Conservation (phyloP, 2,329 filamentous ascomycete genomes). For the Trichoderma sp. region DNA sequence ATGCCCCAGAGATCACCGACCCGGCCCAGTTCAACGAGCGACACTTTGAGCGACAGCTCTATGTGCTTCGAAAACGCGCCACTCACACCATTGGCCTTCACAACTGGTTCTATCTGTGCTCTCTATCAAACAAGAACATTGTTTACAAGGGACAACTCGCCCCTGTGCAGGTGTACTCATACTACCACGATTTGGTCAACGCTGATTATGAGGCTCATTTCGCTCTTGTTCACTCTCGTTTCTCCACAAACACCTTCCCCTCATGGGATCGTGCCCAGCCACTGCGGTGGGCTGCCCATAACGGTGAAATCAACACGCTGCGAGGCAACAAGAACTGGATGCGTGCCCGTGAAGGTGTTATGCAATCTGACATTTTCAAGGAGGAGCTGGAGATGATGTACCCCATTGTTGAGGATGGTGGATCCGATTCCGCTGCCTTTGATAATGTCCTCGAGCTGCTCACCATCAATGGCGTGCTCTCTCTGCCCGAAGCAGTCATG, state of each 20-base stretch:
- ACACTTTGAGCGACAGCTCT: slow-evolving; percentile 89
- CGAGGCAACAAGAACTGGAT: slow-evolving; percentile 99
- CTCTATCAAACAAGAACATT: slow-evolving; percentile 95
- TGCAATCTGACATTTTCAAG: slow-evolving; percentile 89
- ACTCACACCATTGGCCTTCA: slow-evolving; percentile 92
- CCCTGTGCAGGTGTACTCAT: slow-evolving; percentile 93
- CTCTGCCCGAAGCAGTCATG: slow-evolving; percentile 94
- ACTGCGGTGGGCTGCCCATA: slow-evolving; percentile 93
- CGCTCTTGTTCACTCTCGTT: slow-evolving; percentile 92
- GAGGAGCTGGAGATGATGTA: slow-evolving; percentile 89
- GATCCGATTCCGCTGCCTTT: slow-evolving; percentile 94
- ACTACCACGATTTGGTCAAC: slow-evolving; percentile 95
- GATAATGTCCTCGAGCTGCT: slow-evolving; percentile 94
- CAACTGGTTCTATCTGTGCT: slow-evolving; percentile 99
- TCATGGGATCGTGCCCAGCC: slow-evolving; percentile 98
- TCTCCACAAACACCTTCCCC: slow-evolving; percentile 97
- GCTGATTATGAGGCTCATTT: slow-evolving; percentile 98
- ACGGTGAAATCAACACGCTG: slow-evolving; percentile 97
- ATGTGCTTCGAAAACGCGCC: slow-evolving; percentile 88
- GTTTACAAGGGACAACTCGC: slow-evolving; percentile 97
- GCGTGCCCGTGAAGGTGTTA: slow-evolving; percentile 90
- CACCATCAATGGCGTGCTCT: slow-evolving; percentile 93
- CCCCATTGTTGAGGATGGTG: slow-evolving; percentile 93
- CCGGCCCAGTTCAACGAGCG: slow-evolving; percentile 77
- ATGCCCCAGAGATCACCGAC: slow-evolving; percentile 74